Base-by-base conservation (phyloP, 345 rosid species). In the Citrus sinensis region DNA sequence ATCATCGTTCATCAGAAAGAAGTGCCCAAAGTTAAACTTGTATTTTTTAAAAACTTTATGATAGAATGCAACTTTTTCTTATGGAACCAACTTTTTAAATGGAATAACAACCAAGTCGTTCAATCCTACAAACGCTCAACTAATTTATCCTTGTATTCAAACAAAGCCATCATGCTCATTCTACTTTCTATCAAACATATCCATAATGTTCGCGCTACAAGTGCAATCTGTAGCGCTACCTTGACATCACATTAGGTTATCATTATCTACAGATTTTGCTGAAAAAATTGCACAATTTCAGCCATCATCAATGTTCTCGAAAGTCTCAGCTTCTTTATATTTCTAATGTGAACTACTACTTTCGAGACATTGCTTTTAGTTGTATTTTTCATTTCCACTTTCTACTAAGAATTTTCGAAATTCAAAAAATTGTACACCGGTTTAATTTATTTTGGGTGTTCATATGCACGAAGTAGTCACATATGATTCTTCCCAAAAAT, bases 51-150 rank as follows among this genome's bases (percentile, higher is more conserved):
- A 13, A 46, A 46, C 51, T 46, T 46, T 46, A 3, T 46, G 1
- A 46, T 46, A 46, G 1, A 42, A 42, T 42, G 14, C 0, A 42
- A 42, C 4, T 40, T 27, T 75, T 34, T 63, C 54, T 70, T 37
- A 29, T 40, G 78, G 70, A 77, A 27, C 39, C 76, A 24, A 71
- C 42, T n/a, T 29, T 75, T 76, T 65, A n/a, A 32, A 64, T 65
- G 73, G 73, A n/a, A 65, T 16, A 54, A 54, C 22, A 46, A 46
- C 16, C 16, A 22, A 55, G 30, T 56, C 56, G 16, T 24, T 56
- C 73, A 25, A 67, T 29, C 58, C 6, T n/a, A 37, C 40, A 2
- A 27, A 37, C 9, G 7, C 39, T 77, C 74, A 56, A 67, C 73
- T 24, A 29, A 4, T 37, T 24, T 67, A 27, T 56, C 40, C 39